These are phyloP conservation scores for Rhizopogon rudus DNA, from an alignment of 768 basidiomycete genomes.

Conservation along the genomic window DNA sequence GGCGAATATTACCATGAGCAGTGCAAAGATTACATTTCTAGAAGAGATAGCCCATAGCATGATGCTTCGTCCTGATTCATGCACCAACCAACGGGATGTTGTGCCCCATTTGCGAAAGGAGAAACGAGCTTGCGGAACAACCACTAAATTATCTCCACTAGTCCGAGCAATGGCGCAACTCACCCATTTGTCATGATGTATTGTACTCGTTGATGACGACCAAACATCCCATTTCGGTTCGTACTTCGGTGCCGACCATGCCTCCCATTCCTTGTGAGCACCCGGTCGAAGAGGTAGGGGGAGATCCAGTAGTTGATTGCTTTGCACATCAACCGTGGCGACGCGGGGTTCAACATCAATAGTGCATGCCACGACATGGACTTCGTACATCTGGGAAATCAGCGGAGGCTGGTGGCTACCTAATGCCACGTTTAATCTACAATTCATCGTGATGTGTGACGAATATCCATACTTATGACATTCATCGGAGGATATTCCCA, in stretches of 20 bases:
- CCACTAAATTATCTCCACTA: background rate
- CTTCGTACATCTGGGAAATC: background rate
- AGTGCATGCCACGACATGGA: conserved; percentile 8
- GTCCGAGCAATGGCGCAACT: background rate
- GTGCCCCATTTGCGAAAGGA: background rate
- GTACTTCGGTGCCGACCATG: background rate
- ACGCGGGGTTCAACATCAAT: background rate
- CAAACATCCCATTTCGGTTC: conserved; percentile 5
- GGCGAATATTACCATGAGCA: background rate
- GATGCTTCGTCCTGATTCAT: background rate
- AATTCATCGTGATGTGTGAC: background rate
- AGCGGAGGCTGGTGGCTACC: background rate
- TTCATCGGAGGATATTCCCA: background rate
- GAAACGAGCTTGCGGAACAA: background rate
- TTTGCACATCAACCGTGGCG: conserved; percentile 4
- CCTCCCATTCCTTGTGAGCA: background rate
- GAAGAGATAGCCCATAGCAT: background rate
- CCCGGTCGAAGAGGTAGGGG: background rate
- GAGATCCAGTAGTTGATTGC: background rate
- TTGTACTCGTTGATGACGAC: background rate
- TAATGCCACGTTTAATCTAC: background rate
- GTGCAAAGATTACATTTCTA: background rate
- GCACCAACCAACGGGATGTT: background rate
- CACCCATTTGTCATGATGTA: conserved; percentile 1
- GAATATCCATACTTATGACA: background rate